Percentiles rank a stretch among this genome's conserved stretches.
These are phyloP conservation scores for Aspergillus homomorphus DNA, from an alignment of 495 filamentous ascomycete genomes.

Conservation along the genomic window DNA sequence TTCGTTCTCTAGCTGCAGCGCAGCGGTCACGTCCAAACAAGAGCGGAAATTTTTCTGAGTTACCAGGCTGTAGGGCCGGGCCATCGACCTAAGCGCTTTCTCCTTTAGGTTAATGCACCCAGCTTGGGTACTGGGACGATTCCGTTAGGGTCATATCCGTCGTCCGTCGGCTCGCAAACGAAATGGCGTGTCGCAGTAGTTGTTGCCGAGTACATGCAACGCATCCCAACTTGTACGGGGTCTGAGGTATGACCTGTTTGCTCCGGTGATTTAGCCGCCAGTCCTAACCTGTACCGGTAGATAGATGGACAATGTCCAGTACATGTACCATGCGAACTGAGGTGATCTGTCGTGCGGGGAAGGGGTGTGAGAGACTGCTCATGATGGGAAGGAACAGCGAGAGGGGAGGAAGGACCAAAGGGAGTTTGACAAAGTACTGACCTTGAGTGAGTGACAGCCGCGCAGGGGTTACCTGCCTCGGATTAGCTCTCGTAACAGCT, in stretches of 20 bases:
- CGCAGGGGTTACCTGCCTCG: not conserved
- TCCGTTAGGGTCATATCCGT: not conserved
- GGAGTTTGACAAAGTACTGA: not conserved
- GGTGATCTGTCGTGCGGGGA: not conserved
- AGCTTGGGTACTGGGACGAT: not conserved
- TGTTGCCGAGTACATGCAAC: not conserved
- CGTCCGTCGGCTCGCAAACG: not conserved
- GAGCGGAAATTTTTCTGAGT: no score
- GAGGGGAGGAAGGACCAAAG: not conserved
- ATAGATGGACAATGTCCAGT: not conserved
- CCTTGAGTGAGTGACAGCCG: not conserved
- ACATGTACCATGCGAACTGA: not conserved
- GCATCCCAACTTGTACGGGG: not conserved
- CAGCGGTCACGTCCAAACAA: no score
- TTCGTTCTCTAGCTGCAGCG: no score
- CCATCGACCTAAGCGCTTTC: not conserved
- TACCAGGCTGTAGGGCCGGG: no score
- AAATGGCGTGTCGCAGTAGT: not conserved
- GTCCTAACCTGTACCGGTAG: not conserved
- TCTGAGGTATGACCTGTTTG: not conserved
- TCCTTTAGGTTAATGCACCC: not conserved
- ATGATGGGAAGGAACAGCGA: not conserved
- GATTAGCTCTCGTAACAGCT: not conserved
- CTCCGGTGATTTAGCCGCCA: not conserved
- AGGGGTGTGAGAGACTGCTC: no score